A percentile compares a stretch with the other conserved stretches of the same genome.
phyloP scores from a whole-genome alignment of 371 early-diverging fungal genomes.

The Mortierella sp. region DNA sequence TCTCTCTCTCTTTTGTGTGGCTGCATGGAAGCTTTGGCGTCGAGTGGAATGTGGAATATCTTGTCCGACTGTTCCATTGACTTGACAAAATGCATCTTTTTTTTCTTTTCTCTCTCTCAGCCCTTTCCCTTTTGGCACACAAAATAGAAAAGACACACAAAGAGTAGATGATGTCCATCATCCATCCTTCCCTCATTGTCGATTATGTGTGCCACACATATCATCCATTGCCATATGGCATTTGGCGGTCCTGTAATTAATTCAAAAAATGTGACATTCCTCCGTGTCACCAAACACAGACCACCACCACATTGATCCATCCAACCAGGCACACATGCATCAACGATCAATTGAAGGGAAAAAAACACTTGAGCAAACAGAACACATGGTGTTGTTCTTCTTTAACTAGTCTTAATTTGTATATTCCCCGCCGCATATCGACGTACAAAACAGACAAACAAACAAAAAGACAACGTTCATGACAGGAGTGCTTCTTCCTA shows the following conservation, averaged over 20 bases:
- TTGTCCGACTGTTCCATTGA: slow-evolving; percentile 4
- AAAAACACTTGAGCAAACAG: background rate
- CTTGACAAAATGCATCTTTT: background rate
- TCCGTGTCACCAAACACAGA: background rate
- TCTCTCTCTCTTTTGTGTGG: background rate
- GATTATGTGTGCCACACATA: background rate
- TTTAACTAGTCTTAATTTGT: background rate
- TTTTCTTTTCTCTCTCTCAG: background rate
- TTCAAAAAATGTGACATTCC: background rate
- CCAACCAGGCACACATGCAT: background rate
- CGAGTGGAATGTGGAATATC: slow-evolving; percentile 55
- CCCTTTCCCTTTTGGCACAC: slow-evolving; percentile 1
- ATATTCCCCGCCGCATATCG: background rate
- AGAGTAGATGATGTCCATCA: background rate
- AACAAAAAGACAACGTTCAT: background rate
- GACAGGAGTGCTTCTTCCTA: background rate
- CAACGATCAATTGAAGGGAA: background rate
- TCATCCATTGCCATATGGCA: background rate
- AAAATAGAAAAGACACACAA: background rate
- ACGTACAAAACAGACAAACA: slow-evolving; percentile 3
- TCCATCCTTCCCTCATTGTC: background rate
- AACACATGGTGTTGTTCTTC: background rate
- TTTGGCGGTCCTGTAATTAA: background rate
- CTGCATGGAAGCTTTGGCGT: slow-evolving; percentile 26
- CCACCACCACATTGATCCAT: background rate